These are phyloP conservation scores for Kluyveromyces wickerhamii DNA, from an alignment of 805 yeast genomes.

Conservation along the genomic window DNA sequence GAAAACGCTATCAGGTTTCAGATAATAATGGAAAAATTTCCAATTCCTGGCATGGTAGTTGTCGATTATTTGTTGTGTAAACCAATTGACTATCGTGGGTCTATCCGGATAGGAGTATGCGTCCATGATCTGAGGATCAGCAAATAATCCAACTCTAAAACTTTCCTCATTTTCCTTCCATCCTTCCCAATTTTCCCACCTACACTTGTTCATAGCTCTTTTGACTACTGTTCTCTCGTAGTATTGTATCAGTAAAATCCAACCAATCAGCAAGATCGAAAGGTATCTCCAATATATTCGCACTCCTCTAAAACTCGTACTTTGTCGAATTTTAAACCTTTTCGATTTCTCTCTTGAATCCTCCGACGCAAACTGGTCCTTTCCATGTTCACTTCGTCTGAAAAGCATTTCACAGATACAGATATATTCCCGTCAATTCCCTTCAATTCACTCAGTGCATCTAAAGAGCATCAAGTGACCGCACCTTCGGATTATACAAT, in stretches of 20 bases:
- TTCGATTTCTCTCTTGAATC: background rate
- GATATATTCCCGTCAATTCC: no score
- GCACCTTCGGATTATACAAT: no score
- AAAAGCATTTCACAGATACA: no score
- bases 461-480: no score
- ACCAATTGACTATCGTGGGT: slow-evolving; percentile 39
- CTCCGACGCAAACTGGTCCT: no score
- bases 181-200: slow-evolving; percentile 62
- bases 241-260: slow-evolving; percentile 42
- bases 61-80: slow-evolving; percentile 63
- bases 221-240: slow-evolving; percentile 47
- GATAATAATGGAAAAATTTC: slow-evolving; percentile 43
- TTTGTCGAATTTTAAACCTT: slow-evolving; percentile 9
- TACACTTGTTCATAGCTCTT: slow-evolving; percentile 39
- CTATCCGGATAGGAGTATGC: slow-evolving; percentile 77
- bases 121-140: slow-evolving; percentile 94
- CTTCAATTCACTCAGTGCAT: no score
- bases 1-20: slow-evolving; percentile 68
- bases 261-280: slow-evolving; percentile 25
- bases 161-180: slow-evolving; percentile 38
- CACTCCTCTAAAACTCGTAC: background rate
- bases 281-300: slow-evolving; percentile 21
- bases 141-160: slow-evolving; percentile 55
- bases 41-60: slow-evolving; percentile 74
- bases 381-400: no score